Evolutionary conservation across 225 moss, liverwort and hornwort genomes (phyloP).

Genomic region (Thuidium tamariscinum): DNA sequence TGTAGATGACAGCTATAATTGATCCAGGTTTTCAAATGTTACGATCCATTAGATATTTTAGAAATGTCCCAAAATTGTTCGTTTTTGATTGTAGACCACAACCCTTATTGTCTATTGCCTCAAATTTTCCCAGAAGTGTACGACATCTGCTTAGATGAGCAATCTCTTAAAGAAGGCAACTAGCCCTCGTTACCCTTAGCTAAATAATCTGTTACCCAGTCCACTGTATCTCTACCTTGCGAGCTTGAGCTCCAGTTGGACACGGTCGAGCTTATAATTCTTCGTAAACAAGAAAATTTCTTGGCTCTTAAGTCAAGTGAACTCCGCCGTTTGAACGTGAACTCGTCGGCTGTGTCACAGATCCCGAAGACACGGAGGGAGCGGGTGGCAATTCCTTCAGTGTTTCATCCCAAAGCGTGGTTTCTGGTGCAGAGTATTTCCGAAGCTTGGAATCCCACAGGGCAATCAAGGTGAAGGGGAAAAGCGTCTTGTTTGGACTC

Average conservation of each 20-base stretch:
- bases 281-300: neutral
- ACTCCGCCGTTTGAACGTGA: neutral
- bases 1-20: neutral
- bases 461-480: conserved; percentile 61
- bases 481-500: conserved; percentile 57
- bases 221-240: neutral
- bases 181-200: neutral
- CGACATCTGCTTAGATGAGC: neutral
- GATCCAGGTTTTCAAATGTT: neutral
- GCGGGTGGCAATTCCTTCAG: neutral
- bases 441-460: conserved; percentile 37
- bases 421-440: conserved; percentile 39
- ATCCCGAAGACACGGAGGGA: neutral
- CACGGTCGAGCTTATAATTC: neutral
- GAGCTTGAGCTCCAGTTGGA: neutral
- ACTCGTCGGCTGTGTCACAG: neutral
- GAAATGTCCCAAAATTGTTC: too few species aligned
- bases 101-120: neutral
- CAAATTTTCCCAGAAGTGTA: neutral
- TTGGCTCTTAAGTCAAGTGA: neutral
- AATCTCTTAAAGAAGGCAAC: neutral
- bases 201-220: neutral
- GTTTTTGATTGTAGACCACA: neutral
- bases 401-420: neutral
- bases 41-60: neutral